Percentiles rank a stretch among this genome's conserved stretches.
Evolutionary conservation across 257 asterid genomes (phyloP).

Genomic region (Leonotis leonurus): DNA sequence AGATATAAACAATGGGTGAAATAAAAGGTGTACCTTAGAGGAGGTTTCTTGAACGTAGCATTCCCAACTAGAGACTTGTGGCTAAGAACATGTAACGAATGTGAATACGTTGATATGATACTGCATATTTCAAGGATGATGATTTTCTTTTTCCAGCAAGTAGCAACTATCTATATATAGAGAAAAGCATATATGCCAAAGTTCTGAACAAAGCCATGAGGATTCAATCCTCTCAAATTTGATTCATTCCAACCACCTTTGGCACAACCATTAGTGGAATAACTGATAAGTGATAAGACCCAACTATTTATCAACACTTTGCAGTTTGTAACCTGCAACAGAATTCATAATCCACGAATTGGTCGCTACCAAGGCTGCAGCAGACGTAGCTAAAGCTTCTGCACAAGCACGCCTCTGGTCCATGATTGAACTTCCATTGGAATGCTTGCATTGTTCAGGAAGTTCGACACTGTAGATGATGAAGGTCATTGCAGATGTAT

Average conservation of each 20-base stretch:
- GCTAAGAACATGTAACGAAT: conserved; percentile 12
- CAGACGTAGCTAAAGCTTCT: conserved; percentile 48
- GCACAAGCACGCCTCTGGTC: conserved; percentile 38
- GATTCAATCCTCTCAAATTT: too few species aligned
- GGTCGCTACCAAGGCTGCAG: conserved; percentile 56
- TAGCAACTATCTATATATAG: too few species aligned
- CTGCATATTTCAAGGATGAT: not conserved
- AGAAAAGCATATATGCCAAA: not conserved
- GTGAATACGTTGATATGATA: conserved; percentile 1
- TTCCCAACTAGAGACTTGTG: not conserved
- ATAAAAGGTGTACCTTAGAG: too few species aligned
- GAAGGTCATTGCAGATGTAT: conserved; percentile 26
- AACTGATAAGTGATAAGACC: conserved; percentile 1
- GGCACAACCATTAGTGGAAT: not conserved
- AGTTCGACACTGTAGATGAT: conserved; percentile 55
- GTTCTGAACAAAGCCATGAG: not conserved
- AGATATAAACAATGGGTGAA: not conserved
- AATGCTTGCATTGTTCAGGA: conserved; percentile 37
- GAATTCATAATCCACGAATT: conserved; percentile 76
- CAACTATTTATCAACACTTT: conserved; percentile 19
- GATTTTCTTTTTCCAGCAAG: not conserved
- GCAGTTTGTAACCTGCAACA: conserved; percentile 62
- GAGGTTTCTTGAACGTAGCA: not conserved
- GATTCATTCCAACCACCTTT: not conserved
- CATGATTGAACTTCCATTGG: conserved; percentile 25